Conservation (phyloP, 768 basidiomycete species). For the Amanita subjunquillea region DNA sequence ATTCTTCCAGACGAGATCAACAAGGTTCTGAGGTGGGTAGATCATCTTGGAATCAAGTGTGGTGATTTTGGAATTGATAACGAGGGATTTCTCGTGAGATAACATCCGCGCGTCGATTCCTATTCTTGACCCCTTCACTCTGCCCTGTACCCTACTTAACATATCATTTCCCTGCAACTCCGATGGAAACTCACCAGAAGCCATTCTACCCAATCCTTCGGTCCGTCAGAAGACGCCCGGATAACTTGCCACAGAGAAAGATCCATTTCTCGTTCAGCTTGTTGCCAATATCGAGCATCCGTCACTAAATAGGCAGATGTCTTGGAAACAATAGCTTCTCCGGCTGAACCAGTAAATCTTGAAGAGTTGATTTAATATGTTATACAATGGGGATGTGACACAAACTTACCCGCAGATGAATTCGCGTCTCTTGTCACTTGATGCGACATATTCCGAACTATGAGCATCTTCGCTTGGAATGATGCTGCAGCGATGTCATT, state of each 20-base stretch:
- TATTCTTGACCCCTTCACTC: slow-evolving; percentile 40
- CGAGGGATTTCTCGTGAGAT: slow-evolving; percentile 57
- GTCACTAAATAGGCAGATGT: slow-evolving; percentile 63
- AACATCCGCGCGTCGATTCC: slow-evolving; percentile 84
- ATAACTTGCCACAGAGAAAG: slow-evolving; percentile 58
- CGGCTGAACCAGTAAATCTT: slow-evolving; percentile 37
- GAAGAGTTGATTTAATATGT: background rate
- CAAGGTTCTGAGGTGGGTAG: slow-evolving; percentile 74
- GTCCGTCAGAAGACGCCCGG: slow-evolving; percentile 27
- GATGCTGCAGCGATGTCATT: slow-evolving; percentile 31
- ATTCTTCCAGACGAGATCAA: slow-evolving; percentile 75
- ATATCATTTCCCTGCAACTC: background rate
- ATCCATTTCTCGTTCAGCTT: slow-evolving; percentile 64
- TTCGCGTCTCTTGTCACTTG: slow-evolving; percentile 66
- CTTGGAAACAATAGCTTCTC: slow-evolving; percentile 60
- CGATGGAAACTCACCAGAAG: slow-evolving; percentile 36
- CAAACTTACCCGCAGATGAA: slow-evolving; percentile 65
- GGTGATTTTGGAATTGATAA: slow-evolving; percentile 46
- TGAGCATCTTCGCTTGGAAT: slow-evolving; percentile 78
- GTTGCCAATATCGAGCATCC: slow-evolving; percentile 79
- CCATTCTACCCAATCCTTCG: slow-evolving; percentile 76
- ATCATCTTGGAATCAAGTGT: slow-evolving; percentile 53
- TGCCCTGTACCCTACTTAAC: slow-evolving; percentile 14
- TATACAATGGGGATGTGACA: background rate
- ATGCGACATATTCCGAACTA: slow-evolving; percentile 71